A percentile compares a stretch with the other conserved stretches of the same genome.
Evolutionary conservation across 805 yeast species (phyloP).

Genomic region (Saturnispora serradocipensis): DNA sequence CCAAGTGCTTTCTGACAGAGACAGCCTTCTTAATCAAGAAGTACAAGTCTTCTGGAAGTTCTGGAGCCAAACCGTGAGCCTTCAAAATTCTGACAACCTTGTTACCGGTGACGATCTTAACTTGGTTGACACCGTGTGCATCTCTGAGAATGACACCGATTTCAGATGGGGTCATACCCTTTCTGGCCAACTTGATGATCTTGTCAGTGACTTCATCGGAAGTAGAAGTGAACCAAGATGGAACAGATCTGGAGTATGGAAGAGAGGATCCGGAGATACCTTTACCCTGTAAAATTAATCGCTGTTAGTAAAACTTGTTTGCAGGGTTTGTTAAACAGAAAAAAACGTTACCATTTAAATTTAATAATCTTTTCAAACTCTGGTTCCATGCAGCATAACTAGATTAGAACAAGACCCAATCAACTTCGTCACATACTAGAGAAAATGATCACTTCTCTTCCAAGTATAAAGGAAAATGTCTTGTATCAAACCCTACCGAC

Average conservation of each 20-base stretch:
- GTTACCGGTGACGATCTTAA: constrained; percentile 97
- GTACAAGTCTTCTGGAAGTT: constrained; percentile 99
- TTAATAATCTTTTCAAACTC: constrained; percentile 28
- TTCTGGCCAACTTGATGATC: constrained; percentile 98
- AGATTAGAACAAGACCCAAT: background rate
- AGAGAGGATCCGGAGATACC: constrained; percentile 98
- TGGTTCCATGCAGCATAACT: constrained; percentile 41
- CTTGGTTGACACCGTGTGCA: constrained; percentile 99
- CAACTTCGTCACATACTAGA: background rate
- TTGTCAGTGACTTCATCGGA: constrained; percentile 95
- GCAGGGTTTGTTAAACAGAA: constrained; percentile 7
- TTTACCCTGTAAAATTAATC: constrained; percentile 61
- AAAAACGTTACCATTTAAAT: constrained; percentile 21
- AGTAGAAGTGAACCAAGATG: constrained; percentile 98
- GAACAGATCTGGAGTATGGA: constrained; percentile 98
- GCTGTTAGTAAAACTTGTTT: constrained; percentile 27
- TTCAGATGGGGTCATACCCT: constrained; percentile 99
- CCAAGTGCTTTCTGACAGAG: constrained; percentile 99
- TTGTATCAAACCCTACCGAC: constrained; percentile 19
- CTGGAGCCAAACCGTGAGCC: constrained; percentile 99
- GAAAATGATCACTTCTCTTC: background rate
- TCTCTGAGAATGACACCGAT: constrained; percentile 99
- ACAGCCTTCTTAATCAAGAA: constrained; percentile 99
- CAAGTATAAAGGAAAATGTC: background rate
- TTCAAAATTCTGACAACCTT: constrained; percentile 98